A percentile compares a stretch with the other conserved stretches of the same genome.
Conservation (phyloP, 345 rosid genomes). For the Ceriops zippeliana region DNA sequence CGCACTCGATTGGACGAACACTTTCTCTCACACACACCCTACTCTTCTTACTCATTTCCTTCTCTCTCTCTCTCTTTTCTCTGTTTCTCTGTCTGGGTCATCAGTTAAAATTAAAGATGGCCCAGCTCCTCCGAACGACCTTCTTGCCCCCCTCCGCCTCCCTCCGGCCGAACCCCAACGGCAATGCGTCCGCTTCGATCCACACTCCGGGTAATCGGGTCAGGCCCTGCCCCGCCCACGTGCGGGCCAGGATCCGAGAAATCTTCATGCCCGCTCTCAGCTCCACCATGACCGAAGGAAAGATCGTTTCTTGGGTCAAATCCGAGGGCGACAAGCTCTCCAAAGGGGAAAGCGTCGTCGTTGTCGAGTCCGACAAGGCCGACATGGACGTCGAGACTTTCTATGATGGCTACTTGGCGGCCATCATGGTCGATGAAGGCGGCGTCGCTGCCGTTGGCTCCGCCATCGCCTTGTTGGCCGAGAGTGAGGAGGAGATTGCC, state of each 20-base stretch:
- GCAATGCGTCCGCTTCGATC: neutral
- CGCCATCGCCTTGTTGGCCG: slow-evolving; percentile 87
- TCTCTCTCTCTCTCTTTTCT: neutral
- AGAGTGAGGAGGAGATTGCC: slow-evolving; percentile 66
- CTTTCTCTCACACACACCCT: neutral
- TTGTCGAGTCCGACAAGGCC: slow-evolving; percentile 94
- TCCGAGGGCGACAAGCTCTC: slow-evolving; percentile 87
- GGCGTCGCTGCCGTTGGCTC: slow-evolving; percentile 92
- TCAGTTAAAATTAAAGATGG: slow-evolving; percentile 28
- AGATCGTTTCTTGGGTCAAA: slow-evolving; percentile 89
- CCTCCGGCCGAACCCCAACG: slow-evolving; percentile 18
- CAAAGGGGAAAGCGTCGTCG: slow-evolving; percentile 91
- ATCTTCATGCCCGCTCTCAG: slow-evolving; percentile 99
- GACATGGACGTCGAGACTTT: slow-evolving; percentile 99
- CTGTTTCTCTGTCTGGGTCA: neutral
- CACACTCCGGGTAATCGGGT: slow-evolving; percentile 17
- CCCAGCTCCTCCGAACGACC: slow-evolving; percentile 59
- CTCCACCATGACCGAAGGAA: slow-evolving; percentile 95
- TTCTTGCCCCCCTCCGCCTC: slow-evolving; percentile 48
- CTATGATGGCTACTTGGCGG: slow-evolving; percentile 87
- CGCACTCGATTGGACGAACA: neutral
- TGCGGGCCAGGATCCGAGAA: slow-evolving; percentile 79
- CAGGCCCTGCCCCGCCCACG: slow-evolving; percentile 3
- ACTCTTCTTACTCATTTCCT: neutral
- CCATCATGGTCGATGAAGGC: slow-evolving; percentile 92